phyloP scores from a whole-genome alignment of 768 basidiomycete genomes.

The Gymnopilus junonius region DNA sequence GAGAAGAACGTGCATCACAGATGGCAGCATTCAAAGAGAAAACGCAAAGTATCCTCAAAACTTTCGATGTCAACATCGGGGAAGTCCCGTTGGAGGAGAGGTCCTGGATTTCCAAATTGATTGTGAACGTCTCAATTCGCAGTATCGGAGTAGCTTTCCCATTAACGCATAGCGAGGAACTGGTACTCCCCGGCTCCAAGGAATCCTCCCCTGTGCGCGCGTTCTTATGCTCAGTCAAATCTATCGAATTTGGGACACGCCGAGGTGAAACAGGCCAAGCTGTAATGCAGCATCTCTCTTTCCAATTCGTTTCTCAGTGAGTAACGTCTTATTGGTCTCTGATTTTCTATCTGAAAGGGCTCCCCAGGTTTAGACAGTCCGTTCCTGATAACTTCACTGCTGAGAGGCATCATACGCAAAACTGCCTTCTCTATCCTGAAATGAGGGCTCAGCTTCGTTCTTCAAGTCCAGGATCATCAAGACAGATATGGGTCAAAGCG shows the following conservation, averaged over 20 bases:
- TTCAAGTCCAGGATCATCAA: conserved; percentile 48
- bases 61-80: conserved; percentile 68
- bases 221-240: conserved; percentile 83
- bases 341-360: conserved; percentile 13
- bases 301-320: conserved; percentile 85
- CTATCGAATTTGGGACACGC: conserved; percentile 72
- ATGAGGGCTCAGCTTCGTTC: conserved; percentile 78
- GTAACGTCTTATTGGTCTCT: conserved; percentile 23
- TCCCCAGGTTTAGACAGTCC: conserved; percentile 76
- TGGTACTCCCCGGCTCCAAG: conserved; percentile 50
- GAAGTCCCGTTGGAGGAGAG: conserved; percentile 40
- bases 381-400: conserved; percentile 70
- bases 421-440: conserved; percentile 78
- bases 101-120: conserved; percentile 61
- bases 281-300: conserved; percentile 70
- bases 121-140: conserved; percentile 56
- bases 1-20: conserved; percentile 77
- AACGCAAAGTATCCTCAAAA: conserved; percentile 70
- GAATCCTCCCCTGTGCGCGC: conserved; percentile 64
- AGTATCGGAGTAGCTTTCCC: conserved; percentile 94
- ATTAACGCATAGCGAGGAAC: conserved; percentile 62
- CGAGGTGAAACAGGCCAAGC: conserved; percentile 82
- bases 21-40: conserved; percentile 85
- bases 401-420: conserved; percentile 67
- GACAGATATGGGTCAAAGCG: conserved; percentile 65